Percentiles rank a stretch among this genome's conserved stretches.
Conservation (phyloP, 352 stramenopile genomes). For the Peronospora farinosa region DNA sequence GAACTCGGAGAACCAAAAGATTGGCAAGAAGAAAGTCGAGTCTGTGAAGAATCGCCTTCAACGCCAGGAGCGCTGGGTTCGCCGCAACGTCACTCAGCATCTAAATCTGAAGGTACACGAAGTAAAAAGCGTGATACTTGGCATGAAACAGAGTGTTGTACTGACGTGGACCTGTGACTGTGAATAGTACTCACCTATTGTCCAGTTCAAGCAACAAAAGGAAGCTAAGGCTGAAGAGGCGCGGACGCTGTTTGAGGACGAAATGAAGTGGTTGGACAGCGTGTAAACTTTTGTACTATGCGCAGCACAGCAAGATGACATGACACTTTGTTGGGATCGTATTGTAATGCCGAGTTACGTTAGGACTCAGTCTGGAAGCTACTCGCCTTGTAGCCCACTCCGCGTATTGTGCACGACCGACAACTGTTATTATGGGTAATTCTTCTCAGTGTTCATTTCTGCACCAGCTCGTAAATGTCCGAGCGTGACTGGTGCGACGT, state of each 20-base stretch:
- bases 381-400: not conserved
- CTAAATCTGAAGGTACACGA: slow-evolving; percentile 70
- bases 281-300: slow-evolving; percentile 16
- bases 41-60: slow-evolving; percentile 58
- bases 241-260: slow-evolving; percentile 57
- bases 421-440: not conserved
- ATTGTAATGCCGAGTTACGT: slow-evolving; percentile 17
- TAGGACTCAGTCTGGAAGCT: slow-evolving; percentile 9
- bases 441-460: slow-evolving; percentile 49
- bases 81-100: slow-evolving; percentile 59
- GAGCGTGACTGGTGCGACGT: slow-evolving; percentile 90
- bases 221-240: slow-evolving; percentile 53
- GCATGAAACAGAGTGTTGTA: not conserved
- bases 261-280: slow-evolving; percentile 73
- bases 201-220: slow-evolving; percentile 75
- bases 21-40: slow-evolving; percentile 68
- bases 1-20: slow-evolving; percentile 63
- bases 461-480: slow-evolving; percentile 92
- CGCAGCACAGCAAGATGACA: slow-evolving; percentile 7
- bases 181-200: slow-evolving; percentile 58
- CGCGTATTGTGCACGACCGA: not conserved
- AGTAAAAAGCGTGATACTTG: not conserved
- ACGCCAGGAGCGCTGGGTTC: slow-evolving; percentile 61
- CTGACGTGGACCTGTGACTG: not conserved
- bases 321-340: slow-evolving; percentile 7